phyloP scores from a whole-genome alignment of 805 yeast genomes.

The Zygotorulaspora danielsina region DNA sequence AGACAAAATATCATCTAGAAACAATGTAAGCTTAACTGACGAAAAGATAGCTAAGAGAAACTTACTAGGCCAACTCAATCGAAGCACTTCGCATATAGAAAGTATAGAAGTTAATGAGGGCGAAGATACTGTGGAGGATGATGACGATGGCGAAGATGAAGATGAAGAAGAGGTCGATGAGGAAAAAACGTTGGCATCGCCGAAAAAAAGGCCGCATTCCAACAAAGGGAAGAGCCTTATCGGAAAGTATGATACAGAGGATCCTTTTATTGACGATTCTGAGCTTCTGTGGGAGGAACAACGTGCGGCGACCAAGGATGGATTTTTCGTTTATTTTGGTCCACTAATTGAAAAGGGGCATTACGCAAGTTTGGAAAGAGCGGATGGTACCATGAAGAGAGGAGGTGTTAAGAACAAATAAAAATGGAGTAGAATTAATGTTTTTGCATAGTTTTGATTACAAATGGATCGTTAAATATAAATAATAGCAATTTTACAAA shows the following conservation, averaged over 20 bases:
- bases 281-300: constrained; percentile 92
- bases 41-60: constrained; percentile 23
- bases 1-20: constrained; percentile 16
- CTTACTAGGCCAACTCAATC: constrained; percentile 21
- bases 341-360: constrained; percentile 67
- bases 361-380: constrained; percentile 44
- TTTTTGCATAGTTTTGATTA: too few species aligned
- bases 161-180: constrained; percentile 20
- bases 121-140: constrained; percentile 19
- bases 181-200: constrained; percentile 17
- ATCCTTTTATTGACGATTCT: constrained; percentile 94
- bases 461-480: too few species aligned
- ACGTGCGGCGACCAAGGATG: constrained; percentile 87
- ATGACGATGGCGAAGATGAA: constrained; percentile 24
- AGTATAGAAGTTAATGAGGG: constrained; percentile 29
- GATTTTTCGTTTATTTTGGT: constrained; percentile 93
- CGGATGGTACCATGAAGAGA: constrained; percentile 43
- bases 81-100: constrained; percentile 13
- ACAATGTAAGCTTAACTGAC: constrained; percentile 3
- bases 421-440: background rate
- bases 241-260: constrained; percentile 87
- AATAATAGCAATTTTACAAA: constrained; percentile 1
- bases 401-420: constrained; percentile 33
- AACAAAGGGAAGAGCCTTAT: constrained; percentile 64
- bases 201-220: constrained; percentile 35